phyloP scores from a whole-genome alignment of 2,329 filamentous ascomycete species.

The Diaporthe citrichinensis region DNA sequence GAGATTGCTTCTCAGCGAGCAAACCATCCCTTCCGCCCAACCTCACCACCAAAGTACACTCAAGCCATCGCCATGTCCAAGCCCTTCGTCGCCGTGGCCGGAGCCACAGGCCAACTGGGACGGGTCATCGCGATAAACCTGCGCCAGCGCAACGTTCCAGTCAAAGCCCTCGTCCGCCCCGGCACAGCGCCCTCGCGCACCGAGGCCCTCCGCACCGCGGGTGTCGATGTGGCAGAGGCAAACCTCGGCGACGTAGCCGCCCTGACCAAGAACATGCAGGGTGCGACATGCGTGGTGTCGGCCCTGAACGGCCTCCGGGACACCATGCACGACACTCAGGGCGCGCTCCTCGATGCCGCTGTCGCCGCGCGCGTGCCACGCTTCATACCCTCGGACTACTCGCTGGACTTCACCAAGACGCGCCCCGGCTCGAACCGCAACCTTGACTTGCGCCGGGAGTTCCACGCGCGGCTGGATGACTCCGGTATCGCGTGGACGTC shows the following conservation, averaged over 20 bases:
- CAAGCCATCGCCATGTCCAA: slow-evolving; percentile 31
- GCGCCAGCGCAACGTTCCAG: slow-evolving; percentile 35
- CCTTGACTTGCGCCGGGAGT: slow-evolving; percentile 43
- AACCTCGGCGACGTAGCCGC: slow-evolving; percentile 39
- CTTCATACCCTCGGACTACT: slow-evolving; percentile 74
- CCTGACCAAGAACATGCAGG: slow-evolving; percentile 34
- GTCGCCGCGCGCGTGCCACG: slow-evolving; percentile 70
- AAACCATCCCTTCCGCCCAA: neutral
- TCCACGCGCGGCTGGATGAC: slow-evolving; percentile 40
- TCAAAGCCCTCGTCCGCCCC: slow-evolving; percentile 43
- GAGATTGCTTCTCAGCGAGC: neutral
- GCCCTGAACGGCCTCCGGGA: slow-evolving; percentile 41
- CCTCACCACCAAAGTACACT: neutral
- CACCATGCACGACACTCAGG: slow-evolving; percentile 56
- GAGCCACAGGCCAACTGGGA: slow-evolving; percentile 42
- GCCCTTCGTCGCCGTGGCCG: slow-evolving; percentile 42
- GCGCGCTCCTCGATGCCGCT: slow-evolving; percentile 68
- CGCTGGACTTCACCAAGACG: slow-evolving; percentile 45
- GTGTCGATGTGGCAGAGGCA: slow-evolving; percentile 37
- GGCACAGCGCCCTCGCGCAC: slow-evolving; percentile 37
- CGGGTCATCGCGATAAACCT: slow-evolving; percentile 39
- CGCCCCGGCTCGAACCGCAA: slow-evolving; percentile 43
- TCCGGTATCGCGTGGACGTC: slow-evolving; percentile 43
- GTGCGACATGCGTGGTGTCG: slow-evolving; percentile 36
- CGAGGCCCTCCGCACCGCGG: slow-evolving; percentile 29